phyloP scores from a whole-genome alignment of 495 filamentous ascomycete species.

The Talaromyces trachyspermus region DNA sequence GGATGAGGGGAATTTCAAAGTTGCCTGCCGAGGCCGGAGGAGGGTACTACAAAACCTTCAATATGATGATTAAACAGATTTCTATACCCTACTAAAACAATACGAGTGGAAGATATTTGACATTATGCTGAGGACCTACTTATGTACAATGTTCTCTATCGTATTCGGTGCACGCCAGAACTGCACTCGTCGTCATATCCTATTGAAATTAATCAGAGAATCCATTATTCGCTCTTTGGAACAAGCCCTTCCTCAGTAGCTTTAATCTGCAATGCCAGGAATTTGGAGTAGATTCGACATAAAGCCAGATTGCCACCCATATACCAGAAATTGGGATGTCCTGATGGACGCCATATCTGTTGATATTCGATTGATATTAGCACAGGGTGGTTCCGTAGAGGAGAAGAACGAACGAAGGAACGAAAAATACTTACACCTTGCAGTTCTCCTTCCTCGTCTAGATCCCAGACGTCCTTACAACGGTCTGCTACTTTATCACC shows the following conservation, averaged over 20 bases:
- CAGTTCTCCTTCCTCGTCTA: slow-evolving; percentile 71
- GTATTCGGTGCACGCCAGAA: too few relatives aligned
- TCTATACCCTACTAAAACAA: too few relatives aligned
- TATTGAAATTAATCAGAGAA: not conserved
- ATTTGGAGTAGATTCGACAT: slow-evolving; percentile 61
- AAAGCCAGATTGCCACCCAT: slow-evolving; percentile 76
- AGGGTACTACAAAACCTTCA: too few relatives aligned
- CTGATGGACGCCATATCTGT: slow-evolving; percentile 60
- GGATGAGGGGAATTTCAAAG: too few relatives aligned
- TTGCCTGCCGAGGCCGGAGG: too few relatives aligned
- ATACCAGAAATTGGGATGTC: slow-evolving; percentile 75
- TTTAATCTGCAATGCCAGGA: slow-evolving; percentile 73
- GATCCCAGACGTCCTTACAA: slow-evolving; percentile 68
- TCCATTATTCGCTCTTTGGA: not conserved
- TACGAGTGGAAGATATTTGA: too few relatives aligned
- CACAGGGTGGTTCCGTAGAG: too few relatives aligned
- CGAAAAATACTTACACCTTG: slow-evolving; percentile 25
- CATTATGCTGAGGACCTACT: too few relatives aligned
- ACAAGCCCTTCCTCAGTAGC: slow-evolving; percentile 48
- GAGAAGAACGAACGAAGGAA: not conserved
- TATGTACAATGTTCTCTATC: too few relatives aligned
- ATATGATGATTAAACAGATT: too few relatives aligned
- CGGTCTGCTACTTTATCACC: slow-evolving; percentile 61
- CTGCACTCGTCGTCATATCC: too few relatives aligned
- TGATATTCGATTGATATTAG: not conserved